Conservation (phyloP, 1,284 basidiomycete species). For the Leccinum solheimii region DNA sequence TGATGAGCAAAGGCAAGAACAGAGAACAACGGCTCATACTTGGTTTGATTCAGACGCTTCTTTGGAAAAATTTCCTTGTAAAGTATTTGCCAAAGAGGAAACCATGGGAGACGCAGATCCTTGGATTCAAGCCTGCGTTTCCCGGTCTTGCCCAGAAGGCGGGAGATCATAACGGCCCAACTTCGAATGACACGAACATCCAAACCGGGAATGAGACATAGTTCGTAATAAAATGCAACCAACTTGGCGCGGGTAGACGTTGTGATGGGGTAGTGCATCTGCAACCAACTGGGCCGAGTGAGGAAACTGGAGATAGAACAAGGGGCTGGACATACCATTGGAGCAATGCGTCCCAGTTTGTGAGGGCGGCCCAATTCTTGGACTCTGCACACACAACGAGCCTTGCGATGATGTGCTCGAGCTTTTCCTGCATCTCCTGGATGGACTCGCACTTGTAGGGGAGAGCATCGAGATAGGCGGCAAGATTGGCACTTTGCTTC, state of each 20-base stretch:
- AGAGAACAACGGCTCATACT: slow-evolving; percentile 45
- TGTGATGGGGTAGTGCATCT: slow-evolving; percentile 79
- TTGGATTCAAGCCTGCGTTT: slow-evolving; percentile 50
- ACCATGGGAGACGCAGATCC: slow-evolving; percentile 65
- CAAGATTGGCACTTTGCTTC: slow-evolving; percentile 57
- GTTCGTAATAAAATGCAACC: slow-evolving; percentile 77
- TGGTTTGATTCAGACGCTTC: slow-evolving; percentile 40
- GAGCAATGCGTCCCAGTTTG: slow-evolving; percentile 69
- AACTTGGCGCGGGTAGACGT: slow-evolving; percentile 76
- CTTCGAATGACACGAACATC: slow-evolving; percentile 59
- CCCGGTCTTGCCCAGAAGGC: slow-evolving; percentile 40
- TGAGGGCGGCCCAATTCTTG: slow-evolving; percentile 72
- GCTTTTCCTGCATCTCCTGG: slow-evolving; percentile 73
- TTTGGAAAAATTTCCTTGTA: slow-evolving; percentile 66
- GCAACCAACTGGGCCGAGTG: slow-evolving; percentile 63
- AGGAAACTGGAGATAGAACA: neutral
- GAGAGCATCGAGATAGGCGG: slow-evolving; percentile 64
- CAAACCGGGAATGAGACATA: slow-evolving; percentile 80
- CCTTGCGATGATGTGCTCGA: slow-evolving; percentile 73
- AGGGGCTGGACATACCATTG: slow-evolving; percentile 56
- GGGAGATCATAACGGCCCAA: slow-evolving; percentile 59
- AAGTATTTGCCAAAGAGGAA: slow-evolving; percentile 58
- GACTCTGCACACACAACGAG: slow-evolving; percentile 74
- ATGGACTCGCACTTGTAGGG: slow-evolving; percentile 80
- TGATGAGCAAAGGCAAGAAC: slow-evolving; percentile 28